Evolutionary conservation across 352 stramenopile species (phyloP).

Genomic region (Pythium biforme): DNA sequence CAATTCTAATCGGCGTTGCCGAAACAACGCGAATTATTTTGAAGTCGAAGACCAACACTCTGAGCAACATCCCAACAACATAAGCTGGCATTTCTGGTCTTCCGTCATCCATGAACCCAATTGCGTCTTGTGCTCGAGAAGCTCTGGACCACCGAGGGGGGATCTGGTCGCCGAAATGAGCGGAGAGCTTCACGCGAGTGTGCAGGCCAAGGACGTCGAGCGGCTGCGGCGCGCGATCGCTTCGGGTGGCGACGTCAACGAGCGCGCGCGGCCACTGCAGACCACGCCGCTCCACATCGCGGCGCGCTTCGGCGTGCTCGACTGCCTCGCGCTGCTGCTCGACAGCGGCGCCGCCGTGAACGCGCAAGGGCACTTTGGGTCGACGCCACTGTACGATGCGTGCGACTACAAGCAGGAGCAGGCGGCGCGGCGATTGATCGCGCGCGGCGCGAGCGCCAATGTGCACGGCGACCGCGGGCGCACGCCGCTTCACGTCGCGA

Average conservation of each 20-base stretch:
- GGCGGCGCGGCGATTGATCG: conserved; percentile 29
- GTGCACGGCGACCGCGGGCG: conserved; percentile 31
- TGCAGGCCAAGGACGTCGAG: neutral
- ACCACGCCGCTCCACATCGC: conserved; percentile 36
- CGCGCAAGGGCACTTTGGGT: conserved; percentile 7
- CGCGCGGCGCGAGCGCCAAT: conserved; percentile 26
- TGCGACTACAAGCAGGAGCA: conserved; percentile 21
- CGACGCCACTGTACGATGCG: conserved; percentile 26
- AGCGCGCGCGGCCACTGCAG: conserved; percentile 23
- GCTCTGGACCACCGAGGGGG: neutral
- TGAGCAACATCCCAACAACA: neutral
- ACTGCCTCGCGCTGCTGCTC: conserved; percentile 26
- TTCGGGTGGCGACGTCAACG: conserved; percentile 29
- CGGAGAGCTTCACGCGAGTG: neutral
- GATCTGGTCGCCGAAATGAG: neutral
- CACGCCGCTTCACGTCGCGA: conserved; percentile 41
- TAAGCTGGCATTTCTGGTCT: neutral
- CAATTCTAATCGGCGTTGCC: too few relatives aligned
- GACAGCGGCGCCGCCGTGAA: conserved; percentile 26
- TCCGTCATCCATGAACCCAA: neutral
- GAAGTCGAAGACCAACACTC: neutral
- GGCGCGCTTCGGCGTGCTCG: conserved; percentile 25
- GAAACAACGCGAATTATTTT: too few relatives aligned
- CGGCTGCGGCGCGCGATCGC: conserved; percentile 7
- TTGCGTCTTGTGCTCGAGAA: too few relatives aligned